phyloP scores from a whole-genome alignment of 495 filamentous ascomycete genomes.

The Tetracladium setigerum region DNA sequence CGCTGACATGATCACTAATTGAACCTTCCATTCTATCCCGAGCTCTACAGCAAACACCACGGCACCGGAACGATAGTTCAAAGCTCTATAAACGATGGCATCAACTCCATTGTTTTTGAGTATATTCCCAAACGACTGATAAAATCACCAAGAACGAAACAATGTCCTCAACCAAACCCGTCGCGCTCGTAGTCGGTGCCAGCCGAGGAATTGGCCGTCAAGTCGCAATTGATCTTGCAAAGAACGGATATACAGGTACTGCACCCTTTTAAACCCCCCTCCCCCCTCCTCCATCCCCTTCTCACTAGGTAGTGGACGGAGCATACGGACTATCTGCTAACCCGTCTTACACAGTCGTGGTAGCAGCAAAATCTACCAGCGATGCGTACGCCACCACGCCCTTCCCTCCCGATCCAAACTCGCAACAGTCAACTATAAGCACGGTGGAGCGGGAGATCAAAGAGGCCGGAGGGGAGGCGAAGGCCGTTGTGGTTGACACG shows the following conservation, averaged over 20 bases:
- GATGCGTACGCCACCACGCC: constrained; percentile 45
- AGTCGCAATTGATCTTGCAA: constrained; percentile 67
- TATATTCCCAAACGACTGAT: too few species aligned
- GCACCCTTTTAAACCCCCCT: background rate
- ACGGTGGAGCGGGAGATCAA: constrained; percentile 76
- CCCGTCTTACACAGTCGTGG: constrained; percentile 53
- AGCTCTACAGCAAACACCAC: too few species aligned
- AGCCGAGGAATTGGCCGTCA: constrained; percentile 76
- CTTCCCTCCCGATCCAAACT: constrained; percentile 83
- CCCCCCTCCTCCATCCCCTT: background rate
- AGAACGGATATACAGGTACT: constrained; percentile 62
- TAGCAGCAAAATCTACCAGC: constrained; percentile 73
- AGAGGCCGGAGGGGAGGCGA: constrained; percentile 55
- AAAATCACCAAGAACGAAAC: background rate
- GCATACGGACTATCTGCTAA: background rate
- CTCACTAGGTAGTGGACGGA: background rate
- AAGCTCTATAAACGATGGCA: too few species aligned
- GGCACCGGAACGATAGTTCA: too few species aligned
- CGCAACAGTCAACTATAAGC: constrained; percentile 66
- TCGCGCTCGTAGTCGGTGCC: constrained; percentile 66
- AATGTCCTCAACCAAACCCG: constrained; percentile 23
- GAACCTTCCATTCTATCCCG: too few species aligned
- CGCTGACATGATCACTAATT: too few species aligned
- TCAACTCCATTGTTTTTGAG: too few species aligned
- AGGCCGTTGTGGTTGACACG: constrained; percentile 64